These are phyloP conservation scores for Trametes cingulata DNA, from an alignment of 768 basidiomycete genomes.

Conservation along the genomic window DNA sequence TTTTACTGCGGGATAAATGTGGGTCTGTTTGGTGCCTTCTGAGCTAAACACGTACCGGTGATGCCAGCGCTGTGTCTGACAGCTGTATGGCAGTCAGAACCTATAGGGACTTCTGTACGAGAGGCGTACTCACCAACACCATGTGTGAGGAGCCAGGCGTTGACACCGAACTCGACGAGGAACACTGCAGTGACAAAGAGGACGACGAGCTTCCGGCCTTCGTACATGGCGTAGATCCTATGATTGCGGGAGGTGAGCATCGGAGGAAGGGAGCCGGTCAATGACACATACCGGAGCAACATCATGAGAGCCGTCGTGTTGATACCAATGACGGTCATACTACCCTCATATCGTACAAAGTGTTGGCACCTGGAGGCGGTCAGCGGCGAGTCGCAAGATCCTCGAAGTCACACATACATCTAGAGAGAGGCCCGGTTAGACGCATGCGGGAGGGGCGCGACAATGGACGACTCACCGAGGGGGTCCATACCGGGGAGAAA, in stretches of 20 bases:
- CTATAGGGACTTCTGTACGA: too few species aligned
- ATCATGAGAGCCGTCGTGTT: constrained; percentile 58
- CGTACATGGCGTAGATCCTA: constrained; percentile 37
- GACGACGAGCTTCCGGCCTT: constrained; percentile 25
- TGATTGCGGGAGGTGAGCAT: not conserved
- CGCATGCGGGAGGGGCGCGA: not conserved
- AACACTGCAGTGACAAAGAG: constrained; percentile 38
- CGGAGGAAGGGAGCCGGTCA: not conserved
- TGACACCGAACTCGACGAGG: constrained; percentile 46
- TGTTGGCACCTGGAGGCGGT: constrained; percentile 25
- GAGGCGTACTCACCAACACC: constrained; percentile 47
- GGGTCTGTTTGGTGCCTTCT: not conserved
- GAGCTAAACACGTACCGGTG: constrained; percentile 2
- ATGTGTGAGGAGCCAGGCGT: constrained; percentile 53
- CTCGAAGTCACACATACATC: not conserved
- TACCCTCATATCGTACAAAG: constrained; percentile 37
- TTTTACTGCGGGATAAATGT: constrained; percentile 17
- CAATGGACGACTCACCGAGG: constrained; percentile 16
- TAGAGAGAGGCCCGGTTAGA: not conserved
- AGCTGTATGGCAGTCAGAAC: constrained; percentile 3
- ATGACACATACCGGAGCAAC: constrained; percentile 47
- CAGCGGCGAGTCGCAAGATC: not conserved
- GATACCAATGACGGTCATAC: constrained; percentile 55
- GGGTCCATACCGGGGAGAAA: constrained; percentile 23
- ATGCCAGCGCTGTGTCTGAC: constrained; percentile 25